Evolutionary conservation across 306 rosid genomes (phyloP).

Genomic region (Lathyrus aphaca): DNA sequence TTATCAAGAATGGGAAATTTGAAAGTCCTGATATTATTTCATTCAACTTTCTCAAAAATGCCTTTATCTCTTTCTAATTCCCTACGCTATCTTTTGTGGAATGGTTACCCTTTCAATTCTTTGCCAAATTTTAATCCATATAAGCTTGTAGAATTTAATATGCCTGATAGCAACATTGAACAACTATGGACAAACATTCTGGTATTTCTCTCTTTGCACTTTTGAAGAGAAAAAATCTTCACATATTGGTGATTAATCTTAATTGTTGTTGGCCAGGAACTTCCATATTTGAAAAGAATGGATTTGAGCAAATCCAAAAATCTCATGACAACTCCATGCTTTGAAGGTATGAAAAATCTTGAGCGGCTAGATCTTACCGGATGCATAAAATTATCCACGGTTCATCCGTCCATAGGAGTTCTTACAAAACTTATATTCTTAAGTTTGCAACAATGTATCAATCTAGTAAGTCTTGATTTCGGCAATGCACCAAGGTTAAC

Average conservation of each 20-base stretch:
- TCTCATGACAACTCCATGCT: not conserved
- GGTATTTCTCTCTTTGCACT: not conserved
- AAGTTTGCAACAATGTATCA: not conserved
- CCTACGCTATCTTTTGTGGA: constrained; percentile 12
- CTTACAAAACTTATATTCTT: constrained; percentile 13
- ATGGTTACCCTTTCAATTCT: constrained; percentile 6
- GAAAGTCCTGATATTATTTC: not conserved
- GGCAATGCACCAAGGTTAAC: not conserved
- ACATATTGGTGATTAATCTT: no score
- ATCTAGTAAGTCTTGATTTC: not conserved
- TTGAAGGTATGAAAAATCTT: not conserved
- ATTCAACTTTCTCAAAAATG: not conserved
- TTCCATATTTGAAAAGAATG: not conserved
- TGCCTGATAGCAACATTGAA: not conserved
- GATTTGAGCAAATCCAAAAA: constrained; percentile 22
- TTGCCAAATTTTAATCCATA: constrained; percentile 6
- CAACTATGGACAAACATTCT: constrained; percentile 5
- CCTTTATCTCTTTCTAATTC: not conserved
- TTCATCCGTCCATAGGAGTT: constrained; percentile 18
- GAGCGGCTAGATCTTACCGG: constrained; percentile 25
- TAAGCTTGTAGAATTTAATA: not conserved
- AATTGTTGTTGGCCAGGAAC: not conserved
- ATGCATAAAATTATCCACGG: not conserved
- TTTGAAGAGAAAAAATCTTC: no score
- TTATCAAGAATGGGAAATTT: not conserved